Percentiles rank a stretch among this genome's conserved stretches.
Conservation (phyloP, 2,329 filamentous ascomycete species). For the Didymella glomerata region DNA sequence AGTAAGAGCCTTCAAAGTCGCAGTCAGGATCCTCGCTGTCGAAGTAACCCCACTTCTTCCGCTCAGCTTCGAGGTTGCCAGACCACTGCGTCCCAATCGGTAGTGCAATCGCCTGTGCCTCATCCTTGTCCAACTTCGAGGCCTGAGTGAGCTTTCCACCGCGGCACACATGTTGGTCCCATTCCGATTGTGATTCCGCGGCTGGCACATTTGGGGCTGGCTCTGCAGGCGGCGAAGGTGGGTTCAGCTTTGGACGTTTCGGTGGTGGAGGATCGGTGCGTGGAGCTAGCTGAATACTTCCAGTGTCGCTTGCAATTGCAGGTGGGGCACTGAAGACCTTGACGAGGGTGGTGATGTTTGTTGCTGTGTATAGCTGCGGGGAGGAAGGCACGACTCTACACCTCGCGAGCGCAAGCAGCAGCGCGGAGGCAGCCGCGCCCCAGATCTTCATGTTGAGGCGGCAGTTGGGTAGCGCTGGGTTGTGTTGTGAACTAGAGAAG, state of each 20-base stretch:
- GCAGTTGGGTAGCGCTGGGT: background rate
- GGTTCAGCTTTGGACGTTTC: constrained; percentile 1
- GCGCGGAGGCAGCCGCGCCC: background rate
- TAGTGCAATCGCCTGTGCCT: constrained; percentile 4
- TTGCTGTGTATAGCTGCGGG: background rate
- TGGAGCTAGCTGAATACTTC: background rate
- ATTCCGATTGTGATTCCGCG: background rate
- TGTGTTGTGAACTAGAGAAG: background rate
- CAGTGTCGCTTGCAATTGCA: background rate
- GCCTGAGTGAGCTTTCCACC: constrained; percentile 18
- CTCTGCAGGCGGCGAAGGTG: background rate
- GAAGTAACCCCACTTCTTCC: constrained; percentile 21
- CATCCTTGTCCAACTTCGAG: constrained; percentile 12
- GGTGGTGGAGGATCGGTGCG: constrained; percentile 7
- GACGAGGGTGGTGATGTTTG: constrained; percentile 4
- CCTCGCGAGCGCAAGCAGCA: background rate
- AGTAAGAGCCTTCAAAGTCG: constrained; percentile 11
- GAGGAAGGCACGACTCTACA: constrained; percentile 5
- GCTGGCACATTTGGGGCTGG: background rate
- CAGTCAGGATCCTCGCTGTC: constrained; percentile 10
- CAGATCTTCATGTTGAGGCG: background rate
- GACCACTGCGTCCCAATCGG: constrained; percentile 8
- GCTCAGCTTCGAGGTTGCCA: constrained; percentile 14
- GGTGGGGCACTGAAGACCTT: constrained; percentile 2
- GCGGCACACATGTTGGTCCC: constrained; percentile 15